Percentiles rank a stretch among this genome's conserved stretches.
These are phyloP conservation scores for Saccharomycopsis malanga DNA, from an alignment of 805 yeast species.

Conservation along the genomic window DNA sequence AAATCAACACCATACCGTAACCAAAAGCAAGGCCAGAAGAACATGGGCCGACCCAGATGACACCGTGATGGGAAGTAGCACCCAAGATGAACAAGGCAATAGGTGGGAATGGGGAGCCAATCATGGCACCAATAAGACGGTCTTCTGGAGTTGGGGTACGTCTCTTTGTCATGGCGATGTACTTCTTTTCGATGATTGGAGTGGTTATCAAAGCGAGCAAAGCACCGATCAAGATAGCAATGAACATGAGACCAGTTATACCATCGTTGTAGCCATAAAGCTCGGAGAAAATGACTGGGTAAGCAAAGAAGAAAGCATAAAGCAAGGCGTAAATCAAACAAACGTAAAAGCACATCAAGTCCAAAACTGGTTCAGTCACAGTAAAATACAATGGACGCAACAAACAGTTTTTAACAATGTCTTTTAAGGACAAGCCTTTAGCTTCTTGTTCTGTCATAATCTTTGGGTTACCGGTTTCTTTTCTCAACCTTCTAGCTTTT, in stretches of 20 bases:
- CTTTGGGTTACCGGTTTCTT: constrained; percentile 72
- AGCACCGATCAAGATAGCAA: constrained; percentile 89
- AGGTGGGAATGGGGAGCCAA: constrained; percentile 79
- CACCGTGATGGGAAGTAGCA: constrained; percentile 63
- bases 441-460: constrained; percentile 94
- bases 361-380: constrained; percentile 77
- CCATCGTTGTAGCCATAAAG: constrained; percentile 75
- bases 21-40: constrained; percentile 78
- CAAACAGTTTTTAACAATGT: constrained; percentile 65
- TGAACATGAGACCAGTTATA: constrained; percentile 76
- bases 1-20: constrained; percentile 67
- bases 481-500: constrained; percentile 60
- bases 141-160: constrained; percentile 74
- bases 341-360: constrained; percentile 75
- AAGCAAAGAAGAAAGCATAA: constrained; percentile 92
- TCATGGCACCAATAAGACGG: constrained; percentile 71
- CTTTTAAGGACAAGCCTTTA: constrained; percentile 58
- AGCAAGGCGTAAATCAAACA: constrained; percentile 85
- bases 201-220: constrained; percentile 65
- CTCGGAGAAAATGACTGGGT: constrained; percentile 79
- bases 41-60: constrained; percentile 76
- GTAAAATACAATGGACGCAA: constrained; percentile 75
- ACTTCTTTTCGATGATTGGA: constrained; percentile 59
- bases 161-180: constrained; percentile 42
- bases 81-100: constrained; percentile 74